Evolutionary conservation across 2,329 filamentous ascomycete genomes (phyloP).

Genomic region (Penicillium sp.): DNA sequence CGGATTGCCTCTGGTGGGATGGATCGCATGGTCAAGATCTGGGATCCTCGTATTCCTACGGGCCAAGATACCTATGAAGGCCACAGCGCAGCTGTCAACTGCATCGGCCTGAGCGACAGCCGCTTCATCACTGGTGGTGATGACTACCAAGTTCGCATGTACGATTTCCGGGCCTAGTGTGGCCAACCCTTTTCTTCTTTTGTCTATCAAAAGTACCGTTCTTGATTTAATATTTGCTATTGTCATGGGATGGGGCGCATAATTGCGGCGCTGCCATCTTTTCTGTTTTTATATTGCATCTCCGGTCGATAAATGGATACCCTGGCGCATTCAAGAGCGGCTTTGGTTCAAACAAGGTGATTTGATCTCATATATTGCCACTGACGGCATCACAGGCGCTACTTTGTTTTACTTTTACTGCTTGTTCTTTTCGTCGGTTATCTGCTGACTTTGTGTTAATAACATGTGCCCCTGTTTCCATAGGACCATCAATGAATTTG

Average conservation of each 20-base stretch:
- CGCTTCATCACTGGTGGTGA: conserved; percentile 89
- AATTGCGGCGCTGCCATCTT: background rate
- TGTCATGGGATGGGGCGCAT: background rate
- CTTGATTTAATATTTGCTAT: conserved; percentile 1
- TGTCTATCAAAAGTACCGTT: background rate
- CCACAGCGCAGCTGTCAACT: conserved; percentile 87
- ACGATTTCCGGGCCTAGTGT: conserved; percentile 59
- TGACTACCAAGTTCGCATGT: conserved; percentile 85
- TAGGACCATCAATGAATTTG: background rate
- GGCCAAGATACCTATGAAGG: conserved; percentile 91
- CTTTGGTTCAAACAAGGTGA: background rate
- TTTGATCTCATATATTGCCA: background rate
- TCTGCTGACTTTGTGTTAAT: background rate
- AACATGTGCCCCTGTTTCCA: background rate
- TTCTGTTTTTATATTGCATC: conserved; percentile 1
- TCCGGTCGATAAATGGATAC: conserved; percentile 18
- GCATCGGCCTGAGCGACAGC: conserved; percentile 84
- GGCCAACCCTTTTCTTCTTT: background rate
- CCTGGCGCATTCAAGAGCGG: conserved; percentile 15
- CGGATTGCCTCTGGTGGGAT: conserved; percentile 86
- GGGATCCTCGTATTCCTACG: conserved; percentile 87
- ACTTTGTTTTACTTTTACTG: background rate
- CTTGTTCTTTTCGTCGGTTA: background rate
- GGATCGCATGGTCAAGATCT: conserved; percentile 92
- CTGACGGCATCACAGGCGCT: conserved; percentile 4